Evolutionary conservation across 2,329 filamentous ascomycete genomes (phyloP).

Genomic region (Fusarium piperis): DNA sequence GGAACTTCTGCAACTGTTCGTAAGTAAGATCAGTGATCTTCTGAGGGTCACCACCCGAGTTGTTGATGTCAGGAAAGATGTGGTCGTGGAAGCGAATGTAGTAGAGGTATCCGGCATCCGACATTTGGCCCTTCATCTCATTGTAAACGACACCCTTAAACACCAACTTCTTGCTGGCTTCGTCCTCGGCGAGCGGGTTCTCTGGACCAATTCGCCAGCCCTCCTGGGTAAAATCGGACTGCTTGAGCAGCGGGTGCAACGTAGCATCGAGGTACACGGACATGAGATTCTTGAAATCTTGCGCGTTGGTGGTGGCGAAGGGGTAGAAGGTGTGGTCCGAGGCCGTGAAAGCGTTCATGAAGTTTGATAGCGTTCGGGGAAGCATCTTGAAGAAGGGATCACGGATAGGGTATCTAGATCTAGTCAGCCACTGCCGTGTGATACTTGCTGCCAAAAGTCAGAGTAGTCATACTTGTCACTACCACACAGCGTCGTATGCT

Average conservation of each 20-base stretch:
- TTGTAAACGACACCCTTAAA: constrained; percentile 99
- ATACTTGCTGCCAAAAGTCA: neutral
- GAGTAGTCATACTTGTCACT: constrained; percentile 78
- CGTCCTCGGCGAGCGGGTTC: constrained; percentile 72
- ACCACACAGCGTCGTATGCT: constrained; percentile 96
- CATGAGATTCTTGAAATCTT: constrained; percentile 96
- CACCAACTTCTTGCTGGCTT: constrained; percentile 75
- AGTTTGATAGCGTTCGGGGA: constrained; percentile 96
- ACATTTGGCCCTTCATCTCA: constrained; percentile 99
- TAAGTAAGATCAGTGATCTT: constrained; percentile 97
- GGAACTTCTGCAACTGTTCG: constrained; percentile 87
- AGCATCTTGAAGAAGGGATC: constrained; percentile 99
- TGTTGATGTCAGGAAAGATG: constrained; percentile 93
- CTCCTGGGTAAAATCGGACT: constrained; percentile 94
- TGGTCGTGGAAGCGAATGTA: constrained; percentile 96
- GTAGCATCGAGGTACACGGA: constrained; percentile 97
- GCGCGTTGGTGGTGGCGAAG: constrained; percentile 94
- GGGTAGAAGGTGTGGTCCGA: constrained; percentile 97
- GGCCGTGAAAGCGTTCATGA: constrained; percentile 99
- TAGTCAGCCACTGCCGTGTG: constrained; percentile 40
- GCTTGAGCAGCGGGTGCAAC: constrained; percentile 86
- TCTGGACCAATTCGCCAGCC: constrained; percentile 96
- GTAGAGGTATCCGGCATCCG: constrained; percentile 93
- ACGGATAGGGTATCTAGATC: constrained; percentile 89
- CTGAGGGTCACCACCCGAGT: constrained; percentile 94